Evolutionary conservation across 2,329 filamentous ascomycete genomes (phyloP).

Genomic region (Pseudogymnoascus sp.): DNA sequence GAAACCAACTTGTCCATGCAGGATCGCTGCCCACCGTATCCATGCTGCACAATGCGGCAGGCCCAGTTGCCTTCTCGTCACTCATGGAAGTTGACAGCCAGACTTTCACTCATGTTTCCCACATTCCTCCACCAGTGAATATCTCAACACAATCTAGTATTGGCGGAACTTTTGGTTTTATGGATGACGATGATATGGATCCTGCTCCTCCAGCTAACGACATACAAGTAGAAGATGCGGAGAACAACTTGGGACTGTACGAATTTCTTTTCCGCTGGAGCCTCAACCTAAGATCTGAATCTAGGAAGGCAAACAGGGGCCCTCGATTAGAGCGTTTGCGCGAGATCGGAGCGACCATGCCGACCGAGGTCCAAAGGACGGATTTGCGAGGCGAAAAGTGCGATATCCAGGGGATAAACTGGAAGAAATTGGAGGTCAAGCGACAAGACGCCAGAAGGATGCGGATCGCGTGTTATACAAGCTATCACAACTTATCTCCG

Average conservation of each 20-base stretch:
- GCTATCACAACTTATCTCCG: constrained; percentile 44
- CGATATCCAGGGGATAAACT: constrained; percentile 54
- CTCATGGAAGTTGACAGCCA: background rate
- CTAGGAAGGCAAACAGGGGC: constrained; percentile 13
- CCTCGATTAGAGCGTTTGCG: constrained; percentile 17
- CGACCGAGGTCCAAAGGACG: constrained; percentile 29
- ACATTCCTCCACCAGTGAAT: background rate
- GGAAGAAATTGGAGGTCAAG: constrained; percentile 44
- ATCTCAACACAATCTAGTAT: background rate
- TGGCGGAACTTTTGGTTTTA: background rate
- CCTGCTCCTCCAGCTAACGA: constrained; percentile 22
- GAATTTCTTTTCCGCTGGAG: constrained; percentile 45
- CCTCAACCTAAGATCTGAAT: constrained; percentile 10
- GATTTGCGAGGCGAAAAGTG: constrained; percentile 48
- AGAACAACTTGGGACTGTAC: constrained; percentile 40
- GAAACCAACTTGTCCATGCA: constrained; percentile 10
- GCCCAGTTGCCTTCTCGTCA: background rate
- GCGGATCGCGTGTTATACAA: constrained; percentile 43
- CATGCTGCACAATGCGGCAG: background rate
- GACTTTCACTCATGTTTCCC: background rate
- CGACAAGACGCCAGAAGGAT: constrained; percentile 41
- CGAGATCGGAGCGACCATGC: constrained; percentile 16
- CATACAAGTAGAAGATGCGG: constrained; percentile 25
- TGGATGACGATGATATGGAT: background rate
- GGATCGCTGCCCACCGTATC: constrained; percentile 11